A percentile compares a stretch with the other conserved stretches of the same genome.
phyloP scores from a whole-genome alignment of 2,329 filamentous ascomycete genomes.

The Myriosclerotinia duriaeana region DNA sequence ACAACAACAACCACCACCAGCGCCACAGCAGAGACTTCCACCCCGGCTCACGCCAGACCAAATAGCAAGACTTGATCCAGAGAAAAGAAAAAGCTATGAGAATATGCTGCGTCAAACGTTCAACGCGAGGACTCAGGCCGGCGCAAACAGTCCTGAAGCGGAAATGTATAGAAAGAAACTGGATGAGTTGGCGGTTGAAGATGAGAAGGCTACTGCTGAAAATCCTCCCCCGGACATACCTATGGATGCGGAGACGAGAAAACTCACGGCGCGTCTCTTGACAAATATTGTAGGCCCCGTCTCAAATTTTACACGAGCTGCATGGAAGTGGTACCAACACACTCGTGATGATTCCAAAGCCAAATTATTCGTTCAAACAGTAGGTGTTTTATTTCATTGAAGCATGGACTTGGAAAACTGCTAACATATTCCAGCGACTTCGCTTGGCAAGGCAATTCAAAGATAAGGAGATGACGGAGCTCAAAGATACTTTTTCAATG shows the following conservation, averaged over 20 bases:
- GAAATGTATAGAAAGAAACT: conserved; percentile 26
- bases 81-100: conserved; percentile 39
- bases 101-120: conserved; percentile 23
- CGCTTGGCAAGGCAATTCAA: conserved; percentile 55
- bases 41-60: conserved; percentile 38
- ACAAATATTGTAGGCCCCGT: conserved; percentile 28
- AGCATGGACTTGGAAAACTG: background rate
- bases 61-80: conserved; percentile 36
- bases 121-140: background rate
- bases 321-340: conserved; percentile 37
- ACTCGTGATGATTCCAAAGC: conserved; percentile 38
- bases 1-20: conserved; percentile 28
- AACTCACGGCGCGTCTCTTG: conserved; percentile 29
- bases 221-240: conserved; percentile 34
- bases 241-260: conserved; percentile 36
- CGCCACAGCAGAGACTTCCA: conserved; percentile 38
- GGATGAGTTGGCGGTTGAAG: conserved; percentile 29
- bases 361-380: conserved; percentile 38
- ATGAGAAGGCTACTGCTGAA: conserved; percentile 24
- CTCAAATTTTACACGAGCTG: conserved; percentile 34
- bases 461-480: conserved; percentile 47
- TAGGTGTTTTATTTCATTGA: conserved; percentile 33
- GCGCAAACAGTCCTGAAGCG: background rate
- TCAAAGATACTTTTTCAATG: conserved; percentile 54
- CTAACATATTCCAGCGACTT: conserved; percentile 50